Percentiles rank a stretch among this genome's conserved stretches.
phyloP scores from a whole-genome alignment of 2,329 filamentous ascomycete species.

The Paecilomyces sp. region DNA sequence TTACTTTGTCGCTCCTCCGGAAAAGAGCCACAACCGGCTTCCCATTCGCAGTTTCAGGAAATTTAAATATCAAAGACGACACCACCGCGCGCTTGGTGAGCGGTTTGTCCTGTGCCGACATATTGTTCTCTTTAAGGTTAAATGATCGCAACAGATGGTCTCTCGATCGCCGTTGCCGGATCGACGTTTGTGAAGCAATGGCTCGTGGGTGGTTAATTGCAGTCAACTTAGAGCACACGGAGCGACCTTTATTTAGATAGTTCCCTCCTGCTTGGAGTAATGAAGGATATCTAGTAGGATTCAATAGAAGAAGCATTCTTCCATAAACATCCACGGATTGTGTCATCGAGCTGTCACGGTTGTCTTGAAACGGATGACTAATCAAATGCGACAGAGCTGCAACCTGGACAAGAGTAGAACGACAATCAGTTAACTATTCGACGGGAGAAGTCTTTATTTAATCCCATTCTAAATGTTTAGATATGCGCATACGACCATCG shows the following conservation, averaged over 20 bases:
- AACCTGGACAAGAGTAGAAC: neutral
- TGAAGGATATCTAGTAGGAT: neutral
- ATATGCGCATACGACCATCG: neutral
- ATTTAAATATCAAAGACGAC: slow-evolving; percentile 38
- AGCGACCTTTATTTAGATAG: neutral
- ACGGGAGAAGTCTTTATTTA: neutral
- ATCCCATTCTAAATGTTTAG: neutral
- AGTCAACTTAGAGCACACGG: neutral
- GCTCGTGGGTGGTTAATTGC: neutral
- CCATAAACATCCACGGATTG: neutral
- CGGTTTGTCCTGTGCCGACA: slow-evolving; percentile 4
- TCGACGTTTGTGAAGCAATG: neutral
- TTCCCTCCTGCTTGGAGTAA: neutral
- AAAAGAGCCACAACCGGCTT: slow-evolving; percentile 53
- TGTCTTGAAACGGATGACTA: neutral
- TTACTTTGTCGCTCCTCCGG: slow-evolving; percentile 51
- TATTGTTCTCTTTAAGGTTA: neutral
- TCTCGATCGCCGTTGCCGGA: neutral
- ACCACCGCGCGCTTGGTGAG: slow-evolving; percentile 29
- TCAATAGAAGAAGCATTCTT: neutral
- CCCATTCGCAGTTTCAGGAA: slow-evolving; percentile 9
- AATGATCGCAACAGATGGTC: neutral
- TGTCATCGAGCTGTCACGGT: neutral
- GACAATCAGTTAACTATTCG: neutral
- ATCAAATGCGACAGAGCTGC: neutral